These are phyloP conservation scores for Yamadazyma pseudoaaseri DNA, from an alignment of 1,139 yeast species.

Conservation along the genomic window DNA sequence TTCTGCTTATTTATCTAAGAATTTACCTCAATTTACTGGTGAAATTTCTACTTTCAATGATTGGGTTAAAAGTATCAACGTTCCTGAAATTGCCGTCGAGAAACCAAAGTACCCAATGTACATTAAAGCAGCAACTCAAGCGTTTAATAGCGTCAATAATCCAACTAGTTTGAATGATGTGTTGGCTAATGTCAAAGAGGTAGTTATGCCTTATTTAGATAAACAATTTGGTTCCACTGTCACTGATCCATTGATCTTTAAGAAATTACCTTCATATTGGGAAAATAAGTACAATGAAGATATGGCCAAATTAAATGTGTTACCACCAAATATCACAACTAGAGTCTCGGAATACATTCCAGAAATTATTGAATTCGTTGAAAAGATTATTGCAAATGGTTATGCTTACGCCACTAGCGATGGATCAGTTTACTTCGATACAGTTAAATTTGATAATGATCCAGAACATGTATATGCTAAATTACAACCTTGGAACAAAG, in stretches of 20 bases:
- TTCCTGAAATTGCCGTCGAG: slow-evolving; percentile 46
- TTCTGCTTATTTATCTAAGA: slow-evolving; percentile 50
- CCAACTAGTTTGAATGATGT: slow-evolving; percentile 32
- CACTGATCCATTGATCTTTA: slow-evolving; percentile 81
- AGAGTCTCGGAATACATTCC: slow-evolving; percentile 98
- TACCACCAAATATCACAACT: slow-evolving; percentile 82
- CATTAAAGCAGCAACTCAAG: slow-evolving; percentile 59
- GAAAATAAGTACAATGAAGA: slow-evolving; percentile 81
- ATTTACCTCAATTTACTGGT: slow-evolving; percentile 46
- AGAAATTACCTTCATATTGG: slow-evolving; percentile 85
- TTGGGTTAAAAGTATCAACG: slow-evolving; percentile 53
- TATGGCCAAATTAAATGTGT: slow-evolving; percentile 80
- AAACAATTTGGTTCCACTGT: slow-evolving; percentile 68
- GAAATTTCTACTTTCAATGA: slow-evolving; percentile 38
- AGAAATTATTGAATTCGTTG: slow-evolving; percentile 79
- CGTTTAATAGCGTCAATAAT: slow-evolving; percentile 42
- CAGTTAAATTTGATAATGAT: slow-evolving; percentile 70
- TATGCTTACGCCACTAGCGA: slow-evolving; percentile 79
- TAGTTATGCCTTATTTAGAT: slow-evolving; percentile 74
- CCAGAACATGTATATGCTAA: slow-evolving; percentile 86
- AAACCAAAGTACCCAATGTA: slow-evolving; percentile 90
- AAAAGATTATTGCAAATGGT: slow-evolving; percentile 71
- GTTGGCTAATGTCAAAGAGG: slow-evolving; percentile 58
- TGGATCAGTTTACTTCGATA: slow-evolving; percentile 96
- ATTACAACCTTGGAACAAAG: slow-evolving; percentile 97